A percentile compares a stretch with the other conserved stretches of the same genome.
Evolutionary conservation across 768 basidiomycete species (phyloP).

Genomic region (Tricholoma furcatifolium): DNA sequence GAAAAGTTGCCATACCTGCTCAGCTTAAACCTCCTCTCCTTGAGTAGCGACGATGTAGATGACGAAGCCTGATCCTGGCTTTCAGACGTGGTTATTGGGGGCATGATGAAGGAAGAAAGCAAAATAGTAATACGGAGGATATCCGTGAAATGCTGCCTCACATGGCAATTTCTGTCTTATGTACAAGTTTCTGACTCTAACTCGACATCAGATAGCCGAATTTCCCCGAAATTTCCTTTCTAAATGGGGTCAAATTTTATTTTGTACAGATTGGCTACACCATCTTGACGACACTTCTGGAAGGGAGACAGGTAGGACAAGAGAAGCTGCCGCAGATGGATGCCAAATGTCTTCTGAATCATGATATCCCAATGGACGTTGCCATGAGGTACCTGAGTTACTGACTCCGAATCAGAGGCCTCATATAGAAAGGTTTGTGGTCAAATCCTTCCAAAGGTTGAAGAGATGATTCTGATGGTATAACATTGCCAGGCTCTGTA

Average conservation of each 20-base stretch:
- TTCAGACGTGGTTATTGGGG: slow-evolving; percentile 42
- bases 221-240: slow-evolving; percentile 30
- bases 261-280: background rate
- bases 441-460: background rate
- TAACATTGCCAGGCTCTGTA: slow-evolving; percentile 22
- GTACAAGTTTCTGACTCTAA: slow-evolving; percentile 13
- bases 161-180: slow-evolving; percentile 10
- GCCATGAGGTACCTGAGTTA: background rate
- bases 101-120: slow-evolving; percentile 39
- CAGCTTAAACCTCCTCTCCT: slow-evolving; percentile 84
- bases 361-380: background rate
- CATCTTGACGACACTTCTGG: background rate
- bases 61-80: slow-evolving; percentile 40
- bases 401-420: background rate
- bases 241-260: slow-evolving; percentile 5
- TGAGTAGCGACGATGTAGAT: slow-evolving; percentile 49
- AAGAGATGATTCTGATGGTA: slow-evolving; percentile 7
- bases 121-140: slow-evolving; percentile 24
- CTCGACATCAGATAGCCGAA: slow-evolving; percentile 27
- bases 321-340: too few relatives aligned
- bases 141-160: slow-evolving; percentile 21
- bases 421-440: slow-evolving; percentile 4
- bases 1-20: slow-evolving; percentile 58
- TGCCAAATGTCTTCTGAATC: too few relatives aligned
- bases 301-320: background rate